Conservation (phyloP, 1,284 basidiomycete species). For the Phlebopus sp. region DNA sequence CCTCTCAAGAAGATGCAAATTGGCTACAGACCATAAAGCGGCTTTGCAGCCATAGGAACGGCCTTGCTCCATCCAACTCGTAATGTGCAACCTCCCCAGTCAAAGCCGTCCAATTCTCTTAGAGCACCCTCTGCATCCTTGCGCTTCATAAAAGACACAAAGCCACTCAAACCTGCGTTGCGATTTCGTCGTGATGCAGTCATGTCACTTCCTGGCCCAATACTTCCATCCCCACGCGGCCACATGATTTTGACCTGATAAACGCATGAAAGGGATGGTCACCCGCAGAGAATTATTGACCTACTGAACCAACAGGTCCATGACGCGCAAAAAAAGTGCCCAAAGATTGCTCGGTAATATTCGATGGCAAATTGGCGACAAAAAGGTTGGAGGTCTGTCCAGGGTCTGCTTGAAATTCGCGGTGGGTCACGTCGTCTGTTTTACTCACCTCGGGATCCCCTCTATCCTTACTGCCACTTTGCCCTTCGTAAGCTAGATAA, state of each 20-base stretch:
- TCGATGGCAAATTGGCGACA: constrained; percentile 84
- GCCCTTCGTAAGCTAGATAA: constrained; percentile 72
- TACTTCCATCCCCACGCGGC: constrained; percentile 67
- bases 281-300: constrained; percentile 17
- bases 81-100: constrained; percentile 86
- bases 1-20: constrained; percentile 3
- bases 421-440: not conserved
- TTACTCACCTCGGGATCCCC: constrained; percentile 72
- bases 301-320: constrained; percentile 70
- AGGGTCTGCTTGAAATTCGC: constrained; percentile 6
- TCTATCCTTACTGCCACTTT: constrained; percentile 84
- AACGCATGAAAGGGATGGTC: constrained; percentile 1
- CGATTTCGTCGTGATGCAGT: constrained; percentile 64
- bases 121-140: constrained; percentile 87
- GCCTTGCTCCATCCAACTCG: constrained; percentile 96
- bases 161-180: constrained; percentile 81
- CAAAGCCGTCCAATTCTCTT: constrained; percentile 84
- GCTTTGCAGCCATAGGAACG: constrained; percentile 76
- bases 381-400: constrained; percentile 89
- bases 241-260: constrained; percentile 92
- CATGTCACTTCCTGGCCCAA: constrained; percentile 75
- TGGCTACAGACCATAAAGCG: constrained; percentile 70
- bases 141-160: constrained; percentile 94
- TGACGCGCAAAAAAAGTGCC: constrained; percentile 82
- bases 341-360: constrained; percentile 79